Percentiles rank a stretch among this genome's conserved stretches.
These are phyloP conservation scores for Xerocomus brunneocitrinus DNA, from an alignment of 768 basidiomycete genomes.

Conservation along the genomic window DNA sequence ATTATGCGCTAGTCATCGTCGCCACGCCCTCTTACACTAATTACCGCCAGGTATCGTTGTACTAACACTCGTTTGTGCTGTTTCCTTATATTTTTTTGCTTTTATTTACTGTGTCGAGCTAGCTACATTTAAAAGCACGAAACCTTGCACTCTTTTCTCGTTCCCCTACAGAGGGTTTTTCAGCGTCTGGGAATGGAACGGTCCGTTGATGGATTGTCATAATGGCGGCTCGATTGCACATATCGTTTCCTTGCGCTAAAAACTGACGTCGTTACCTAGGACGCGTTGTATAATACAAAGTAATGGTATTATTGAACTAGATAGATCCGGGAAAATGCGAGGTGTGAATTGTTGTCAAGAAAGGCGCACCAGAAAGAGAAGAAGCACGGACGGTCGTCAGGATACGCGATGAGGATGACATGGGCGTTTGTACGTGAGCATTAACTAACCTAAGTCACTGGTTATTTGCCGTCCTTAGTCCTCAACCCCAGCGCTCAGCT, in stretches of 20 bases:
- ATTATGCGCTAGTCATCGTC: neutral
- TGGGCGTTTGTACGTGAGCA: too few relatives aligned
- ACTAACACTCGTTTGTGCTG: constrained; percentile 24
- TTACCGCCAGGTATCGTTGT: constrained; percentile 18
- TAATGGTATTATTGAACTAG: neutral
- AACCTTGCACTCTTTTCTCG: neutral
- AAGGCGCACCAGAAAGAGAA: neutral
- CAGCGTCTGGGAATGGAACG: neutral
- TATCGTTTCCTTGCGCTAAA: neutral
- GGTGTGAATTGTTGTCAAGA: too few relatives aligned
- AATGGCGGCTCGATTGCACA: neutral
- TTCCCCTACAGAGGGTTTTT: too few relatives aligned
- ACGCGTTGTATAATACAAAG: neutral
- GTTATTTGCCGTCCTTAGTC: too few relatives aligned
- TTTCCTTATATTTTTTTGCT: neutral
- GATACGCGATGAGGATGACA: neutral
- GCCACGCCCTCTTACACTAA: constrained; percentile 11
- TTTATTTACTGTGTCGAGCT: constrained; percentile 7
- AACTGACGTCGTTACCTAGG: neutral
- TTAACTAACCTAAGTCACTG: too few relatives aligned
- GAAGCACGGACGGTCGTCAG: neutral
- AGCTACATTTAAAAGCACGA: constrained; percentile 14
- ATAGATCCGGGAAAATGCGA: neutral
- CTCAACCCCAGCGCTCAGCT: too few relatives aligned
- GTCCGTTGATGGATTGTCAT: neutral